These are phyloP conservation scores for Colletotrichum brevisporum DNA, from an alignment of 2,329 filamentous ascomycete genomes.

Conservation along the genomic window DNA sequence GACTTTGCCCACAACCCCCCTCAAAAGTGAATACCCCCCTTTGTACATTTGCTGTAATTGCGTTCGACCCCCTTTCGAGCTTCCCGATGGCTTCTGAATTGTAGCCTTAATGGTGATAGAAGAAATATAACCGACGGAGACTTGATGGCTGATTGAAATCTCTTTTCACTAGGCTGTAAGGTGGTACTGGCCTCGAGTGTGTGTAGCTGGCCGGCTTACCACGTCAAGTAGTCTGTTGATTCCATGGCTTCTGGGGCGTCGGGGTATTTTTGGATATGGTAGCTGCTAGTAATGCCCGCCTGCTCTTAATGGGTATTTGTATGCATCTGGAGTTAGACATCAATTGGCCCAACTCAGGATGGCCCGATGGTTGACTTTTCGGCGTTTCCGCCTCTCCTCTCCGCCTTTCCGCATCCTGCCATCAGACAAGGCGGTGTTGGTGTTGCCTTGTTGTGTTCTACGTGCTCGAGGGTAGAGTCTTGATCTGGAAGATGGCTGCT, in stretches of 20 bases:
- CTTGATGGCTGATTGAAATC: slow-evolving; percentile 48
- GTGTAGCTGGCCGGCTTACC: slow-evolving; percentile 19
- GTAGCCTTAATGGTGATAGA: slow-evolving; percentile 44
- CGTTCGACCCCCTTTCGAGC: slow-evolving; percentile 23
- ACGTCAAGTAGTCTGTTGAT: slow-evolving; percentile 21
- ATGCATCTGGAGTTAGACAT: slow-evolving; percentile 30
- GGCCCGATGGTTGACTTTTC: background rate
- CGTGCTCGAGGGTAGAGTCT: slow-evolving; percentile 79
- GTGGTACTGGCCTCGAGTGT: slow-evolving; percentile 28
- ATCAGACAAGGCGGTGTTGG: background rate
- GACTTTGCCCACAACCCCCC: slow-evolving; percentile 90
- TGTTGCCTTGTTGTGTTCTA: slow-evolving; percentile 51
- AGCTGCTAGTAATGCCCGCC: slow-evolving; percentile 9
- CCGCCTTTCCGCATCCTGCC: background rate
- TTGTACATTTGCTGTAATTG: slow-evolving; percentile 36
- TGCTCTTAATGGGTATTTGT: slow-evolving; percentile 13
- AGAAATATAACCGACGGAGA: slow-evolving; percentile 41
- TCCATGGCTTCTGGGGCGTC: slow-evolving; percentile 28
- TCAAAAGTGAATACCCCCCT: slow-evolving; percentile 79
- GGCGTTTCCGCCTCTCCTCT: background rate
- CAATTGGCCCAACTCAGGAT: slow-evolving; percentile 19
- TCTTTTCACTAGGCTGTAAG: slow-evolving; percentile 49
- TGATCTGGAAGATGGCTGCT: slow-evolving; percentile 94
- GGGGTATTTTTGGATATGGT: slow-evolving; percentile 22
- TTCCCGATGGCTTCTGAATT: slow-evolving; percentile 31